Conservation (phyloP, 352 stramenopile genomes). For the Phytophthora ramorum region DNA sequence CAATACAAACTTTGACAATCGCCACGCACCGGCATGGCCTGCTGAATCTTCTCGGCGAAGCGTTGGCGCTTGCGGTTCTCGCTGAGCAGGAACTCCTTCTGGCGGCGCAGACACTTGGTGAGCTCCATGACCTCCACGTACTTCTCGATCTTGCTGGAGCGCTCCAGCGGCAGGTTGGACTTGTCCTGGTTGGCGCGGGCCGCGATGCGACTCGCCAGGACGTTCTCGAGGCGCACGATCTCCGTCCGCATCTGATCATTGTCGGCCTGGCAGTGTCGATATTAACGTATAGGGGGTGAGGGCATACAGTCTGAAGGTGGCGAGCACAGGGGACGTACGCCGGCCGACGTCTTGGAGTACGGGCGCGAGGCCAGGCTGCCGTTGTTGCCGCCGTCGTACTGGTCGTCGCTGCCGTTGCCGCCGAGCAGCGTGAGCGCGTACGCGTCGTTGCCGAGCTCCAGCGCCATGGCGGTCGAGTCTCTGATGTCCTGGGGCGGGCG, state of each 20-base stretch:
- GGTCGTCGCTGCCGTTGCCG: slow-evolving; percentile 62
- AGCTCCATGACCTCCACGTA: slow-evolving; percentile 90
- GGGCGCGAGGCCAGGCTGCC: slow-evolving; percentile 48
- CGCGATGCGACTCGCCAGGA: slow-evolving; percentile 74
- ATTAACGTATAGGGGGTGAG: background rate
- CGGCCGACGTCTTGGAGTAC: slow-evolving; percentile 61
- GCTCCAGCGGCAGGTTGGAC: slow-evolving; percentile 72
- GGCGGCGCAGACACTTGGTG: slow-evolving; percentile 85
- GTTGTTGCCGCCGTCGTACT: slow-evolving; percentile 43
- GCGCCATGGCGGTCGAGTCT: slow-evolving; percentile 34
- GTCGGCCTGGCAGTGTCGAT: slow-evolving; percentile 47
- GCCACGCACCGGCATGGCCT: slow-evolving; percentile 81
- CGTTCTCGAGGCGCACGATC: slow-evolving; percentile 81
- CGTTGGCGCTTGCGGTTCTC: slow-evolving; percentile 88
- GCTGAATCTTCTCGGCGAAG: slow-evolving; percentile 88
- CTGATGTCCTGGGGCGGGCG: background rate
- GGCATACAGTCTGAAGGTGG: background rate
- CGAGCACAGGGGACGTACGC: slow-evolving; percentile 44
- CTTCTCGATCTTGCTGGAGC: slow-evolving; percentile 87
- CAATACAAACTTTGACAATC: background rate
- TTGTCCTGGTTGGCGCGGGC: slow-evolving; percentile 77
- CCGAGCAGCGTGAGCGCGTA: slow-evolving; percentile 69
- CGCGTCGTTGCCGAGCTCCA: slow-evolving; percentile 48
- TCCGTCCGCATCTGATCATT: slow-evolving; percentile 83
- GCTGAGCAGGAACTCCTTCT: slow-evolving; percentile 87